These are phyloP conservation scores for Cenchrus purpureus DNA, from an alignment of 176 grass and related monocot species.

Conservation along the genomic window DNA sequence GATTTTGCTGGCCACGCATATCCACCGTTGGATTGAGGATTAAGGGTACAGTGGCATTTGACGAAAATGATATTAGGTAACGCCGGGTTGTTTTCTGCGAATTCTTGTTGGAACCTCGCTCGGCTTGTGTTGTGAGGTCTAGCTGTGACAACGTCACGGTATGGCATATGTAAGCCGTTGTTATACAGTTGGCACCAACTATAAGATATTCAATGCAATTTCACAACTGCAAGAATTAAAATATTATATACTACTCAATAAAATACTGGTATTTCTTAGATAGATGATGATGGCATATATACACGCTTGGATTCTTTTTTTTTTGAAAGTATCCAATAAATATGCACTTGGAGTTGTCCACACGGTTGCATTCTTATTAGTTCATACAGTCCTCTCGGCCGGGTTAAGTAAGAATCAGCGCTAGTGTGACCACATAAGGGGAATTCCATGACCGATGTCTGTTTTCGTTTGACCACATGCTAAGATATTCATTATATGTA, in stretches of 20 bases:
- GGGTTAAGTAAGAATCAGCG: background rate
- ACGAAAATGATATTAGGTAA: background rate
- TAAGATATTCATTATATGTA: background rate
- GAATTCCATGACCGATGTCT: background rate
- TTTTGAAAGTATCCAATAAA: too few relatives aligned
- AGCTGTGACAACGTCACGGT: background rate
- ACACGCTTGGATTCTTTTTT: background rate
- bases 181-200: constrained; percentile 28
- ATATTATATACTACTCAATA: background rate
- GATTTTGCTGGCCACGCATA: background rate
- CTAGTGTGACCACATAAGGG: background rate
- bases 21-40: background rate
- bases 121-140: background rate
- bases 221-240: background rate
- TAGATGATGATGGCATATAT: background rate
- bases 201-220: constrained; percentile 3
- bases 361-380: background rate
- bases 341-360: background rate
- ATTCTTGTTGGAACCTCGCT: background rate
- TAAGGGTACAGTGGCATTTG: background rate
- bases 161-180: constrained; percentile 22
- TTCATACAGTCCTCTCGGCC: background rate
- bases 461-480: background rate
- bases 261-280: background rate
- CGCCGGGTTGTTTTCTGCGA: background rate